phyloP scores from a whole-genome alignment of 768 basidiomycete species.

The Rhodotorula taiwanensis region DNA sequence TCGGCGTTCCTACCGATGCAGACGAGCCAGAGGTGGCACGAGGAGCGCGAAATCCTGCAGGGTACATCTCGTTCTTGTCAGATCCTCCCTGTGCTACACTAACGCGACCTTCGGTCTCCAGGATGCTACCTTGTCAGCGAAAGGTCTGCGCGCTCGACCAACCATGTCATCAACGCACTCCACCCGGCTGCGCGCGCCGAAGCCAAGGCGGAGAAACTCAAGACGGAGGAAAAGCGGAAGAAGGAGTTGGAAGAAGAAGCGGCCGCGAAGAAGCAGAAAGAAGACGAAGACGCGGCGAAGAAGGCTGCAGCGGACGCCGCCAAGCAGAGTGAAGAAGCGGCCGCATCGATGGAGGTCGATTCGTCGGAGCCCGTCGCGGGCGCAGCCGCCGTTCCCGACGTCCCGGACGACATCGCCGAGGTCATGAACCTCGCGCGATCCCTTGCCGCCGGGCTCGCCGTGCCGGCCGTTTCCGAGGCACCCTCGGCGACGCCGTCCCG shows the following conservation, averaged over 20 bases:
- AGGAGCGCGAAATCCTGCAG: conserved; percentile 43
- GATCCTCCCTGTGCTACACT: neutral
- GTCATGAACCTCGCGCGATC: conserved; percentile 36
- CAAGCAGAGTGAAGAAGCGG: neutral
- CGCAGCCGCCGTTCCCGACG: conserved; percentile 5
- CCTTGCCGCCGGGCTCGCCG: conserved; percentile 34
- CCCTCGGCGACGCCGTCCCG: conserved; percentile 9
- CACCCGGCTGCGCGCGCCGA: conserved; percentile 44
- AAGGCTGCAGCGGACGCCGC: conserved; percentile 23
- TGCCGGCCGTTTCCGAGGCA: conserved; percentile 12
- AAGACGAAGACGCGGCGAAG: conserved; percentile 19
- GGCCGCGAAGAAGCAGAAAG: conserved; percentile 20
- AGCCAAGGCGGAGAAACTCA: conserved; percentile 49
- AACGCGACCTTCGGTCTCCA: neutral
- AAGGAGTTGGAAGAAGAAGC: conserved; percentile 3
- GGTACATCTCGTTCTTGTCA: conserved; percentile 16
- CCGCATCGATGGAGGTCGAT: conserved; percentile 29
- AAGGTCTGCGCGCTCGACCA: conserved; percentile 37
- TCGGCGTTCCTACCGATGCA: conserved; percentile 42
- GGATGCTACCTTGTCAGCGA: conserved; percentile 32
- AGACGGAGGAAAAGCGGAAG: conserved; percentile 47
- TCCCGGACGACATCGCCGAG: conserved; percentile 33
- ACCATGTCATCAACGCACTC: conserved; percentile 45
- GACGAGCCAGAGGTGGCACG: conserved; percentile 46
- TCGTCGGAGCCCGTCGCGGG: too few species aligned